phyloP scores from a whole-genome alignment of 257 asterid genomes.

The Fraxinus pennsylvanica region DNA sequence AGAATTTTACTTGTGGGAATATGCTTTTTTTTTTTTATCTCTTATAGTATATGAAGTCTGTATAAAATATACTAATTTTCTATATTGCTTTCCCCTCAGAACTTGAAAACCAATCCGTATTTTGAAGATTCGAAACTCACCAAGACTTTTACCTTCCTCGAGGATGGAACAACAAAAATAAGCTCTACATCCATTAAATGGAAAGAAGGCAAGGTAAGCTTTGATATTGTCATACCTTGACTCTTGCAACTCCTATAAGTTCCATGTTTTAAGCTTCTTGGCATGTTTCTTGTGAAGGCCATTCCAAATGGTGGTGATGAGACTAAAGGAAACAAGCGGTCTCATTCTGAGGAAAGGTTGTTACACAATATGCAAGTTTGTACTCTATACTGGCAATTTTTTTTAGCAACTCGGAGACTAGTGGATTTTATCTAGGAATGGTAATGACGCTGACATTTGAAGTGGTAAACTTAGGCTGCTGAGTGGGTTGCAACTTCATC shows the following conservation, averaged over 20 bases:
- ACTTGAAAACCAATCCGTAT: constrained; percentile 74
- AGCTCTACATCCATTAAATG: constrained; percentile 79
- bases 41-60: not conserved
- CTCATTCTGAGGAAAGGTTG: constrained; percentile 83
- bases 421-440: no score
- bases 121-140: constrained; percentile 77
- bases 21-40: not conserved
- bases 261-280: constrained; percentile 27
- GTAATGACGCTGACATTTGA: not conserved
- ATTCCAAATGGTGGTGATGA: constrained; percentile 72
- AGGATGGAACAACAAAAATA: constrained; percentile 70
- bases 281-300: constrained; percentile 51
- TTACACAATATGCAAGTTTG: constrained; percentile 3
- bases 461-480: not conserved
- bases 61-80: constrained; percentile 17
- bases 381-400: no score
- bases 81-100: constrained; percentile 39
- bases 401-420: no score
- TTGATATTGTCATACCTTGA: constrained; percentile 14
- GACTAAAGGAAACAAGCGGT: constrained; percentile 77
- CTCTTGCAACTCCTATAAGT: constrained; percentile 5
- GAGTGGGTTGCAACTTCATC: not conserved
- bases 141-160: constrained; percentile 77
- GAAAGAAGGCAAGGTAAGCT: constrained; percentile 89
- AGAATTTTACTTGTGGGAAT: not conserved